These are phyloP conservation scores for Cystoderma amianthinum DNA, from an alignment of 768 basidiomycete species.

Conservation along the genomic window DNA sequence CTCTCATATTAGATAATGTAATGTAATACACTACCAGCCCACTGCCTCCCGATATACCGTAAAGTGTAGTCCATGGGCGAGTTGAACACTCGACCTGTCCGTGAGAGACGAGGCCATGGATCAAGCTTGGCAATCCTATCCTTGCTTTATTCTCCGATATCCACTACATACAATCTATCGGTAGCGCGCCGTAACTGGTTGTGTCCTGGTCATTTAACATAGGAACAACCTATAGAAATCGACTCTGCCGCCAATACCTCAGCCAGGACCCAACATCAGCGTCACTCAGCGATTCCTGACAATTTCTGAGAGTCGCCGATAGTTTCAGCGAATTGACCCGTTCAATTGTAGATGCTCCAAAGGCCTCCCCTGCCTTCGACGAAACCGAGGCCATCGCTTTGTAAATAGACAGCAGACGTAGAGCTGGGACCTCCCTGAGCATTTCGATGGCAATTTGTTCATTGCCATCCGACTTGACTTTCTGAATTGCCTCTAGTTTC, in stretches of 20 bases:
- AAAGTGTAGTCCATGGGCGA: too few relatives aligned
- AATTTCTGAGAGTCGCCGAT: constrained; percentile 4
- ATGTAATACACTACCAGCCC: too few relatives aligned
- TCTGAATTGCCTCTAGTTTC: constrained; percentile 12
- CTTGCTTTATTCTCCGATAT: too few relatives aligned
- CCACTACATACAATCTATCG: too few relatives aligned
- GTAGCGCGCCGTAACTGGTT: too few relatives aligned
- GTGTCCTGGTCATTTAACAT: too few relatives aligned
- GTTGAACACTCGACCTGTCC: too few relatives aligned
- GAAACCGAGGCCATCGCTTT: constrained; percentile 1
- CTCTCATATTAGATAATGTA: too few relatives aligned
- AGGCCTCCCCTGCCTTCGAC: constrained; percentile 7
- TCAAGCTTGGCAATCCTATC: too few relatives aligned
- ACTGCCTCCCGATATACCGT: too few relatives aligned
- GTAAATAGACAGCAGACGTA: constrained; percentile 21
- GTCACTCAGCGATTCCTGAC: constrained; percentile 3
- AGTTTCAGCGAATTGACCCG: constrained; percentile 5
- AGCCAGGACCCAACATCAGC: constrained; percentile 10
- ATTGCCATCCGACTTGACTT: background rate
- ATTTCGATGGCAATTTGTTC: background rate
- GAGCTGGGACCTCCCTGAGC: constrained; percentile 13
- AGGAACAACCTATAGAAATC: too few relatives aligned
- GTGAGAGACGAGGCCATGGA: too few relatives aligned
- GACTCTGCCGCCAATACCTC: constrained; percentile 6
- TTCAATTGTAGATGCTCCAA: constrained; percentile 13